A percentile compares a stretch with the other conserved stretches of the same genome.
These are phyloP conservation scores for Tetrahymena thermophila DNA, from an alignment of 73 alveolate species.

Conservation along the genomic window DNA sequence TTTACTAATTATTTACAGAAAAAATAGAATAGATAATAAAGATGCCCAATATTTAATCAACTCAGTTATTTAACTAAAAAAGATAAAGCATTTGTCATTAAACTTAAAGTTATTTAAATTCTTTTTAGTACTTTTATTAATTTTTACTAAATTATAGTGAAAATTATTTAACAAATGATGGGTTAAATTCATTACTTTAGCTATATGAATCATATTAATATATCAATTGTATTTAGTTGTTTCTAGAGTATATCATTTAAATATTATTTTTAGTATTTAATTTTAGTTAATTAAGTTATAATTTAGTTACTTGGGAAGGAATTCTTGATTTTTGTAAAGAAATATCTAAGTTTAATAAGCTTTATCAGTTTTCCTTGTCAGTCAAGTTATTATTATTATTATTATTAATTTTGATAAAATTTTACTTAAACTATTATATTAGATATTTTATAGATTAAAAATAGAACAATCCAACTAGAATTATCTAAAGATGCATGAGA, in stretches of 20 bases:
- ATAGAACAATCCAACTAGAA: too few relatives aligned
- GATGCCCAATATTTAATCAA: too few relatives aligned
- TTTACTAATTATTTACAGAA: neutral
- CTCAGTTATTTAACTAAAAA: neutral
- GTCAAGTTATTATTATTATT: neutral
- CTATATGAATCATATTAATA: neutral
- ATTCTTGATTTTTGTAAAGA: neutral
- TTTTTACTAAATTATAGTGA: neutral
- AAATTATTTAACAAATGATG: neutral
- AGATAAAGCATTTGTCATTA: neutral
- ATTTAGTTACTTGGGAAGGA: neutral
- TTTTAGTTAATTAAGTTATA: neutral
- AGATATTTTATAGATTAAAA: neutral
- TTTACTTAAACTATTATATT: neutral
- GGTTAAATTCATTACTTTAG: neutral
- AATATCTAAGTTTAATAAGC: neutral
- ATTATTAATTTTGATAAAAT: neutral
- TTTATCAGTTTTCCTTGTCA: neutral
- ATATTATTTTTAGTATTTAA: neutral
- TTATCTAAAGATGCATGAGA: too few relatives aligned
- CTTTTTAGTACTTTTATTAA: neutral
- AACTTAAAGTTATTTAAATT: neutral
- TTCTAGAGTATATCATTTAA: neutral
- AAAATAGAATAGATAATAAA: neutral
- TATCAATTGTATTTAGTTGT: neutral